phyloP scores from a whole-genome alignment of 2,329 filamentous ascomycete species.

The Colletotrichum cordylinicola region DNA sequence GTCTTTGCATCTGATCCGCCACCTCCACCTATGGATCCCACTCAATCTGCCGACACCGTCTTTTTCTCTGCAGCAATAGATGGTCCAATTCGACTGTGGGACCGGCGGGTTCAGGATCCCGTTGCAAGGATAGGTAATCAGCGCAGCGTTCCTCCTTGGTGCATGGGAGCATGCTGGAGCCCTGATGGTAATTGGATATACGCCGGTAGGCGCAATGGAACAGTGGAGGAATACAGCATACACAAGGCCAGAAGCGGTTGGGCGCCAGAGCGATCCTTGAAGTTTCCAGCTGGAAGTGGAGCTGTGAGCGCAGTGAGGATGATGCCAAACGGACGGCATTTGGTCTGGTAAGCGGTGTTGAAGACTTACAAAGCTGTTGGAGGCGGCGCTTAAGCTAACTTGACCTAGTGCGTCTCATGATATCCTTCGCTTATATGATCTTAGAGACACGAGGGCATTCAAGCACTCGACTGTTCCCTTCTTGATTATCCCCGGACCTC shows the following conservation, averaged over 20 bases:
- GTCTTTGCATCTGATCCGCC: constrained; percentile 42
- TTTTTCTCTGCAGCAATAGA: constrained; percentile 91
- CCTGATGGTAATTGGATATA: constrained; percentile 96
- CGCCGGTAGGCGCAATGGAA: constrained; percentile 86
- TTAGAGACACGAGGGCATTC: constrained; percentile 68
- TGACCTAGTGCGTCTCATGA: constrained; percentile 82
- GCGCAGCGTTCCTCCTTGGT: constrained; percentile 88
- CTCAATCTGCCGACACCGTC: constrained; percentile 73
- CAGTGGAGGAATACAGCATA: constrained; percentile 92
- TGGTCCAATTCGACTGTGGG: constrained; percentile 92
- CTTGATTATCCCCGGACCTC: constrained; percentile 90
- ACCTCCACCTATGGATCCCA: constrained; percentile 53
- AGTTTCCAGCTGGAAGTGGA: constrained; percentile 88
- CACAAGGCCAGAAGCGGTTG: constrained; percentile 74
- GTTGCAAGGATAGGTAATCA: constrained; percentile 80
- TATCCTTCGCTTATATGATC: constrained; percentile 90
- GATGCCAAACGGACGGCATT: constrained; percentile 91
- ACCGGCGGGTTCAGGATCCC: constrained; percentile 76
- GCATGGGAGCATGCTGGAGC: constrained; percentile 96
- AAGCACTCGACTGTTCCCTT: constrained; percentile 88
- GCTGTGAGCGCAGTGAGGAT: constrained; percentile 85
- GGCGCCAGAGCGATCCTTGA: constrained; percentile 79
- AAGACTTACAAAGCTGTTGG: not conserved
- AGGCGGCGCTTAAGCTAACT: not conserved
- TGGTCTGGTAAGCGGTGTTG: constrained; percentile 68